Percentiles rank a stretch among this genome's conserved stretches.
Evolutionary conservation across 2,329 filamentous ascomycete genomes (phyloP).

Genomic region (Verticillium tricorpus): DNA sequence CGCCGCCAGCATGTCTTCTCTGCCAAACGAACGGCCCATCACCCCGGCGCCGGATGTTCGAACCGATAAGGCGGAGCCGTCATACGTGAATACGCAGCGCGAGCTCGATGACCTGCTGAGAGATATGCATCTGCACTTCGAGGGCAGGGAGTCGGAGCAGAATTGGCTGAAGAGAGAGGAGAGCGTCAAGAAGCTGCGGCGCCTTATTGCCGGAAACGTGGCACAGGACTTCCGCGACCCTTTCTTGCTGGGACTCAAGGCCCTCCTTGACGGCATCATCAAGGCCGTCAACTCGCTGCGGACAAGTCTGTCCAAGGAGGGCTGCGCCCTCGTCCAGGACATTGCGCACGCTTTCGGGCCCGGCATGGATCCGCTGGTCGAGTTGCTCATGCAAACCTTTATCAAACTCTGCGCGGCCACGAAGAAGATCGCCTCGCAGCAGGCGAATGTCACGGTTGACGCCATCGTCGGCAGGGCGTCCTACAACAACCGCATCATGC

Average conservation of each 20-base stretch:
- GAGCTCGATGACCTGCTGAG: conserved; percentile 86
- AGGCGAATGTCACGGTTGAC: conserved; percentile 77
- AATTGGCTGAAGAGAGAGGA: conserved; percentile 91
- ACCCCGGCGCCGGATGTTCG: conserved; percentile 63
- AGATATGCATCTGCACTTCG: conserved; percentile 77
- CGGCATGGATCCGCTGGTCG: conserved; percentile 80
- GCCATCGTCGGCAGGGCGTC: conserved; percentile 73
- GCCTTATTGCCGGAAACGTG: conserved; percentile 78
- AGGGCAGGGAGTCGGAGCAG: conserved; percentile 82
- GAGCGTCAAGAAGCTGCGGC: conserved; percentile 69
- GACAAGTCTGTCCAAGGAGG: conserved; percentile 86
- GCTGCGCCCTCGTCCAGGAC: conserved; percentile 79
- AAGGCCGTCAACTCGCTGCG: conserved; percentile 79
- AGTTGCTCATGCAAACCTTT: conserved; percentile 82
- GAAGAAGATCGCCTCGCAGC: conserved; percentile 87
- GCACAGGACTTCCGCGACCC: conserved; percentile 68
- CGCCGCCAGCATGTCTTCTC: conserved; percentile 47
- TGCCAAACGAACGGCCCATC: conserved; percentile 44
- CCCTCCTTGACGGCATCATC: conserved; percentile 79
- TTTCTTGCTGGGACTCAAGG: conserved; percentile 68
- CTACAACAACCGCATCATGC: conserved; percentile 75
- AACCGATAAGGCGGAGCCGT: conserved; percentile 68
- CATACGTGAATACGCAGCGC: conserved; percentile 76
- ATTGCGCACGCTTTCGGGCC: conserved; percentile 71
- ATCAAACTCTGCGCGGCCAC: conserved; percentile 86